Conservation (phyloP, 306 rosid species). For the Ceratonia siliqua region DNA sequence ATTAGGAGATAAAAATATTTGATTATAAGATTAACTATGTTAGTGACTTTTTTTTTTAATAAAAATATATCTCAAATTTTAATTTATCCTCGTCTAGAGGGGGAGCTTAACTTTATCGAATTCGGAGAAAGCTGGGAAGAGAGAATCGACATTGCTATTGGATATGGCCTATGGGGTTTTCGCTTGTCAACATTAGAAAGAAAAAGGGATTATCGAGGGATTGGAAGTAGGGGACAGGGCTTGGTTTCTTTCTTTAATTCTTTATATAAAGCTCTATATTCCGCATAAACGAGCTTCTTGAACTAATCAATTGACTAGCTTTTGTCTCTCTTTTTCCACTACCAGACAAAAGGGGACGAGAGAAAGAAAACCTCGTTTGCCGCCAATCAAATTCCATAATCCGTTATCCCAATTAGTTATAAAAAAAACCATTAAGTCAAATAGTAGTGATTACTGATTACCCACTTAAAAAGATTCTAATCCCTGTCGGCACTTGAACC, state of each 20-base stretch:
- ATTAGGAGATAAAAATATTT: no score
- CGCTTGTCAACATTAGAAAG: neutral
- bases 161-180: neutral
- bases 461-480: neutral
- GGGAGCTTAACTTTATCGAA: no score
- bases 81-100: no score
- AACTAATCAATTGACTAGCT: conserved; percentile 6
- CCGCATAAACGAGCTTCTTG: neutral
- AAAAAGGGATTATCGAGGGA: neutral
- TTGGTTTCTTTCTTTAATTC: neutral
- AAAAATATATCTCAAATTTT: no score
- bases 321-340: neutral
- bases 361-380: neutral
- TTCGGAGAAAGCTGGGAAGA: no score
- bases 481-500: conserved; percentile 2
- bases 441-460: neutral
- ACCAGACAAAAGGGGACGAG: neutral
- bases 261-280: neutral
- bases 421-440: neutral
- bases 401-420: neutral
- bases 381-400: conserved; percentile 3
- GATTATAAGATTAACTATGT: no score
- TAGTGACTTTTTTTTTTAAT: no score
- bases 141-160: no score
- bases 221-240: neutral